Conservation (phyloP, 768 basidiomycete genomes). For the Lentinula lateritia region DNA sequence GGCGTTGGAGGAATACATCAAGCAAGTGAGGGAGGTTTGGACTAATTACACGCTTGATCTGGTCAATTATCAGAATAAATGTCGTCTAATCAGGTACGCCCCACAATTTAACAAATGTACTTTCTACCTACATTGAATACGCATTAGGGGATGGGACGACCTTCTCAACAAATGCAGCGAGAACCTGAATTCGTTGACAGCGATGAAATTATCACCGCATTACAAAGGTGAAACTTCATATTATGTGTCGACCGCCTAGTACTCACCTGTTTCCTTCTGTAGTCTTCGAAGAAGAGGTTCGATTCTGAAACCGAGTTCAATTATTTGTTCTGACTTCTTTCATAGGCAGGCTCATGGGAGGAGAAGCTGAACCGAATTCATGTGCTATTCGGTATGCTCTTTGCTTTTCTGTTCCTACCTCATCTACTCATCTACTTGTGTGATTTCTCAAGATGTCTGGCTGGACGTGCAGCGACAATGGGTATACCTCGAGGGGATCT, state of each 20-base stretch:
- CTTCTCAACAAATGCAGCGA: slow-evolving; percentile 96
- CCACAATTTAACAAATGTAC: neutral
- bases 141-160: slow-evolving; percentile 87
- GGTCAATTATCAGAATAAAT: slow-evolving; percentile 98
- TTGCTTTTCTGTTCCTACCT: neutral
- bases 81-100: slow-evolving; percentile 80
- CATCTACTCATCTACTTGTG: neutral
- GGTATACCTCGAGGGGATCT: slow-evolving; percentile 99
- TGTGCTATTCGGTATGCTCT: slow-evolving; percentile 76
- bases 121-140: slow-evolving; percentile 8
- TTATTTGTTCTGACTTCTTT: slow-evolving; percentile 6
- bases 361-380: slow-evolving; percentile 96
- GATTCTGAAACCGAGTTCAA: neutral
- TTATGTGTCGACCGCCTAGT: slow-evolving; percentile 5
- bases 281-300: slow-evolving; percentile 89
- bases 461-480: slow-evolving; percentile 99
- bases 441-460: slow-evolving; percentile 73
- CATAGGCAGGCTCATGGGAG: slow-evolving; percentile 85
- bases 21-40: slow-evolving; percentile 97
- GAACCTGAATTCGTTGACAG: slow-evolving; percentile 90
- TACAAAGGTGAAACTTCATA: slow-evolving; percentile 69
- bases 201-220: slow-evolving; percentile 98
- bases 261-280: slow-evolving; percentile 7
- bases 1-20: slow-evolving; percentile 93
- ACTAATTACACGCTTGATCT: slow-evolving; percentile 92